These are phyloP conservation scores for Pleurotus tuoliensis DNA, from an alignment of 768 basidiomycete genomes.

Conservation along the genomic window DNA sequence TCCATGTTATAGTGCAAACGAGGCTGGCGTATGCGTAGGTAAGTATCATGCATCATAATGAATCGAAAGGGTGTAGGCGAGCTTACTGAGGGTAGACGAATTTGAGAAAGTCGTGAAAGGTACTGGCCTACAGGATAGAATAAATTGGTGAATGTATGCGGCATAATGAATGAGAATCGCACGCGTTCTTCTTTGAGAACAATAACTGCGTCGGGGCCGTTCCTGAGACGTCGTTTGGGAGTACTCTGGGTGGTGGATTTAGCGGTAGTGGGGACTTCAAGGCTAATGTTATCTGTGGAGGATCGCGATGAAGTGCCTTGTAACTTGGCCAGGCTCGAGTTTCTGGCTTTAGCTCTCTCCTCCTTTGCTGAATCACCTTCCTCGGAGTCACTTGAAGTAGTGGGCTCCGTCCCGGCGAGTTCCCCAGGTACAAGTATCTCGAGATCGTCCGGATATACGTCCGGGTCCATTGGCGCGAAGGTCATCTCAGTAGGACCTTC, in stretches of 20 bases:
- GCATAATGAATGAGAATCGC: constrained; percentile 13
- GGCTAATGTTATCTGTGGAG: constrained; percentile 17
- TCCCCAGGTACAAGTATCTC: constrained; percentile 34
- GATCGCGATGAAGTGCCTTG: constrained; percentile 21
- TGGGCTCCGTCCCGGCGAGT: constrained; percentile 28
- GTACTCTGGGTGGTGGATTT: constrained; percentile 30
- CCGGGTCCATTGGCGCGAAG: constrained; percentile 55
- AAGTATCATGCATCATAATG: neutral
- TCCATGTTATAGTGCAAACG: constrained; percentile 93
- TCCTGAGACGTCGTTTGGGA: constrained; percentile 34
- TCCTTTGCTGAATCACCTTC: constrained; percentile 15
- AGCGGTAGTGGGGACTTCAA: constrained; percentile 3
- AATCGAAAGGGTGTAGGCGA: neutral
- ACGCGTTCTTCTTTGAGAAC: constrained; percentile 88
- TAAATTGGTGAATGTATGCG: neutral
- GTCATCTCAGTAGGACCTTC: constrained; percentile 52
- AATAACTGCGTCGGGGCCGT: constrained; percentile 77
- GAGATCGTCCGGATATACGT: constrained; percentile 41
- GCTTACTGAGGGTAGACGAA: constrained; percentile 91
- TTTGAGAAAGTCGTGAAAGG: constrained; percentile 91
- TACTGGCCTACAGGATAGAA: constrained; percentile 50
- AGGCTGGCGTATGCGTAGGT: constrained; percentile 39
- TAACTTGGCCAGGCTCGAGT: constrained; percentile 58
- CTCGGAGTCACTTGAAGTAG: constrained; percentile 23
- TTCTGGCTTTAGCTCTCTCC: constrained; percentile 34